phyloP scores from a whole-genome alignment of 2,329 filamentous ascomycete species.

The Aspergillus fischeri region DNA sequence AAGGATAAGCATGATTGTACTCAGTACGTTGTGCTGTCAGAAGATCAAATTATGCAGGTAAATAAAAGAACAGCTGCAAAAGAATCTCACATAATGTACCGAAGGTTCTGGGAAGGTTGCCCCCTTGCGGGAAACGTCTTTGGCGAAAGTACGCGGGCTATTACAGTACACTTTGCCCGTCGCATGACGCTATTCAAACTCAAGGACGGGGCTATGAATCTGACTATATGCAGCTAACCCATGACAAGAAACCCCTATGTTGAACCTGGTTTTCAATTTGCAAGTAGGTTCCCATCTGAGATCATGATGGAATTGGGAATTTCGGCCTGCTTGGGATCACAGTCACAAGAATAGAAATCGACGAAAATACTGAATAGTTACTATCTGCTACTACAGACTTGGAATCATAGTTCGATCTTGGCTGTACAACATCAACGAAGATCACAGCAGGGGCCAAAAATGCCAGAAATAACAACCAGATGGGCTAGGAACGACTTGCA shows the following conservation, averaged over 20 bases:
- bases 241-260: neutral
- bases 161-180: neutral
- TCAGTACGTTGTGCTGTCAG: neutral
- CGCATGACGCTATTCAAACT: neutral
- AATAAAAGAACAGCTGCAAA: neutral
- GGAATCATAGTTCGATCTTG: slow-evolving; percentile 14
- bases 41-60: neutral
- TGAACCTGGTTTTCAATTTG: neutral
- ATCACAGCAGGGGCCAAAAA: neutral
- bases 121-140: neutral
- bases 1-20: neutral
- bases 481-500: neutral
- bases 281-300: neutral
- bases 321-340: neutral
- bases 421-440: slow-evolving; percentile 9
- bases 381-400: slow-evolving; percentile 3
- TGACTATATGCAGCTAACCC: neutral
- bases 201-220: neutral
- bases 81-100: neutral
- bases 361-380: neutral
- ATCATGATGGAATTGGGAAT: neutral
- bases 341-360: neutral
- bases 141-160: neutral
- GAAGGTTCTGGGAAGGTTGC: neutral
- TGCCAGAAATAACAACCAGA: slow-evolving; percentile 4